Evolutionary conservation across 495 filamentous ascomycete genomes (phyloP).

Genomic region (Annulohypoxylon maeteangense): DNA sequence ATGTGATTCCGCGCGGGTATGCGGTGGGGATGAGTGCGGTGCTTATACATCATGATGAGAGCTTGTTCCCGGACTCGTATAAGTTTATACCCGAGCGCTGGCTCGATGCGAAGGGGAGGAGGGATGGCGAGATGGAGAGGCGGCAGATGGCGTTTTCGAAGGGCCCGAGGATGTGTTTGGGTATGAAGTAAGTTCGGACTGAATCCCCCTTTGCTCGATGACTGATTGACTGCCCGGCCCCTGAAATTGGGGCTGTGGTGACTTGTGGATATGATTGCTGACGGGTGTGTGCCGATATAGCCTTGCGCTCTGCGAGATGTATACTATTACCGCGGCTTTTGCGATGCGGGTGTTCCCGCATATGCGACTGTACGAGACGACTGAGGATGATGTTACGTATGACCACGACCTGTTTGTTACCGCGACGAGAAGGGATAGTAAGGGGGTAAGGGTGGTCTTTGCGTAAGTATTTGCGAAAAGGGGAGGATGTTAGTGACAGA

Average conservation of each 20-base stretch:
- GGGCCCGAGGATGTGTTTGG: conserved; percentile 44
- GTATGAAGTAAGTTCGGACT: conserved; percentile 39
- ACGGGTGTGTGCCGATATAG: conserved; percentile 2
- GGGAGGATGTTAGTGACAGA: not conserved
- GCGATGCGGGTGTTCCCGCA: conserved; percentile 38
- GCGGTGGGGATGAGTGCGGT: conserved; percentile 55
- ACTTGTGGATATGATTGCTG: not conserved
- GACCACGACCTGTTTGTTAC: conserved; percentile 39
- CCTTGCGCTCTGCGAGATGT: conserved; percentile 51
- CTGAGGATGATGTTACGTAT: conserved; percentile 37
- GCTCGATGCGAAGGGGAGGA: conserved; percentile 40
- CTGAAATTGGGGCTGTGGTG: not conserved
- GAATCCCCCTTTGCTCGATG: not conserved
- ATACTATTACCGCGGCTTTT: conserved; percentile 39
- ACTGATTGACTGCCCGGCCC: not conserved
- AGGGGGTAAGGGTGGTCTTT: conserved; percentile 44
- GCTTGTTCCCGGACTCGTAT: conserved; percentile 57
- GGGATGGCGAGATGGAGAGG: conserved; percentile 23
- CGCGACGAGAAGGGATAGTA: conserved; percentile 21
- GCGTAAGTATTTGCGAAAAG: not conserved
- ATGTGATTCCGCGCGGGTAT: conserved; percentile 42
- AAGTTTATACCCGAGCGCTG: conserved; percentile 59
- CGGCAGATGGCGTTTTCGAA: conserved; percentile 44
- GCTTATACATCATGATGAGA: conserved; percentile 55
- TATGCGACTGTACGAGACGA: conserved; percentile 45